These are phyloP conservation scores for Aspergillus egyptiacus DNA, from an alignment of 495 filamentous ascomycete genomes.

Conservation along the genomic window DNA sequence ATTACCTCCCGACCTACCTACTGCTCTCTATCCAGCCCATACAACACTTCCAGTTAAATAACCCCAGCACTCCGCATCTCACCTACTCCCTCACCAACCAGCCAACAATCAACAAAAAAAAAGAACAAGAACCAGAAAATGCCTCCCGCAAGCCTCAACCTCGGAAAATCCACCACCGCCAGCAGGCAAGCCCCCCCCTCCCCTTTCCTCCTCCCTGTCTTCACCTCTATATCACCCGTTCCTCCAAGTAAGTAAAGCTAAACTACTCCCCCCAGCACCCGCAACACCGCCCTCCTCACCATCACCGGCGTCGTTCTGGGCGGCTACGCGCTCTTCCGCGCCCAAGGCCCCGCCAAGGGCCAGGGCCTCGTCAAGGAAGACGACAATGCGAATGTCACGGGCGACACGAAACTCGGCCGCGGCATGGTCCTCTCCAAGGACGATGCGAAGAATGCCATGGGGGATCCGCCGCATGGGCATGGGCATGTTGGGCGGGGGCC, in stretches of 20 bases:
- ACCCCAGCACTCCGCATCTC: no score
- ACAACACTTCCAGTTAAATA: no score
- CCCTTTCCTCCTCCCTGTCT: background rate
- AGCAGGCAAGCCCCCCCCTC: background rate
- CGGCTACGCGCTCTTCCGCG: background rate
- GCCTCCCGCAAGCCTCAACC: background rate
- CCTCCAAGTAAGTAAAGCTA: background rate
- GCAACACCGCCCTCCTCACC: background rate
- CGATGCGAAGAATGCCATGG: background rate
- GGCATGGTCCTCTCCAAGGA: background rate
- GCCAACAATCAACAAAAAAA: no score
- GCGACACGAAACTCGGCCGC: background rate
- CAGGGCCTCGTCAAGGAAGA: background rate
- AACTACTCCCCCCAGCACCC: background rate
- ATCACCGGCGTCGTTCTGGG: background rate
- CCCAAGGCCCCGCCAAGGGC: background rate
- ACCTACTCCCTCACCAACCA: no score
- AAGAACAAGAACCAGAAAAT: no score
- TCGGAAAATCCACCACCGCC: background rate
- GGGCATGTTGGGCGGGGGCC: slow-evolving; percentile 1
- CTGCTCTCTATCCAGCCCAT: no score
- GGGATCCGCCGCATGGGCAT: background rate
- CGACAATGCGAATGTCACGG: background rate
- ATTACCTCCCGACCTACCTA: no score
- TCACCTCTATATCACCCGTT: no score